These are phyloP conservation scores for Melocanna baccifera DNA, from an alignment of 176 grass and related monocot species.

Conservation along the genomic window DNA sequence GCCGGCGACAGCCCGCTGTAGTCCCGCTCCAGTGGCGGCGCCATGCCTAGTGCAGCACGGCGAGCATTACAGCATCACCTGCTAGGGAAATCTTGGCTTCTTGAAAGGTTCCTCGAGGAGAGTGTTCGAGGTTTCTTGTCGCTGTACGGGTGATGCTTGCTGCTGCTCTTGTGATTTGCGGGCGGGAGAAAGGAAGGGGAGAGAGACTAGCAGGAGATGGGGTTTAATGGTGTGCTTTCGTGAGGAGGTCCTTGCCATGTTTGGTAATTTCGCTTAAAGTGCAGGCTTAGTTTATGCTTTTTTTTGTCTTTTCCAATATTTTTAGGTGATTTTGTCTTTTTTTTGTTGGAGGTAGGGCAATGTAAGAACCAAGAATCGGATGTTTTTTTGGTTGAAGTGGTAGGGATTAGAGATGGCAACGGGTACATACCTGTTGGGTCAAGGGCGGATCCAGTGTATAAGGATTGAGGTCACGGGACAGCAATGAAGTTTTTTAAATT, in stretches of 20 bases:
- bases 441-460: too few species aligned
- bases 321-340: constrained; percentile 35
- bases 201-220: not conserved
- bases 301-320: not conserved
- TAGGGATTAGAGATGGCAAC: too few species aligned
- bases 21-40: constrained; percentile 59
- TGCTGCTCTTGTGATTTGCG: constrained; percentile 20
- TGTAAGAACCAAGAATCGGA: not conserved
- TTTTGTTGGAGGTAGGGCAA: not conserved
- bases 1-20: constrained; percentile 65
- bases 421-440: too few species aligned
- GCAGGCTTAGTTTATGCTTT: not conserved
- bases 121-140: constrained; percentile 41
- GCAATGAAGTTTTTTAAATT: too few species aligned
- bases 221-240: constrained; percentile 33
- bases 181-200: not conserved
- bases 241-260: not conserved
- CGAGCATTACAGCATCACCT: constrained; percentile 23
- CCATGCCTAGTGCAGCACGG: constrained; percentile 36
- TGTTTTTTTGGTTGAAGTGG: not conserved
- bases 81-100: constrained; percentile 2
- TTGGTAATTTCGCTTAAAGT: not conserved
- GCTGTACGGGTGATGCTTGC: constrained; percentile 15
- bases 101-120: not conserved
- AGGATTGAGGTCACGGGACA: too few species aligned